Evolutionary conservation across 176 grass and related monocot species (phyloP), one percentile per base, ranked within the genome.

Genomic region (Bolboschoenus planiculmis): DNA sequence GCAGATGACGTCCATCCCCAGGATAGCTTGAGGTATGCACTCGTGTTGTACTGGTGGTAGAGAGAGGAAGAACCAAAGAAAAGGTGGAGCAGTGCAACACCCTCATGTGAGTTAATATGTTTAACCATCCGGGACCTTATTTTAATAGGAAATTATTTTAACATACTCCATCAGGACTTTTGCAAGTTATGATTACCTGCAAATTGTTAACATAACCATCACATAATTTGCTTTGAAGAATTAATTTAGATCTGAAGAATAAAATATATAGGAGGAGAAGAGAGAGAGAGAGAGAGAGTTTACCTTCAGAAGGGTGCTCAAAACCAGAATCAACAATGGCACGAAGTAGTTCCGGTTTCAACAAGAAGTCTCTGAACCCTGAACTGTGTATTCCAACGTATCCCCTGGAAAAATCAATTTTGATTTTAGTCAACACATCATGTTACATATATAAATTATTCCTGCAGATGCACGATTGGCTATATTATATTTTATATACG

Each of bases 301-400:
- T 96, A 89, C 97, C 97, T 99, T 99, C 93, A 24, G 97, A 99
- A 18, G 97, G 97, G 70, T 99, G 97, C 81, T 99, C 97, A 87
- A 99, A 99, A 14, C 97, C 97, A 56, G 91, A 99, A 86, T 99
- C 97, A 63, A 93, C 89, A 71, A 99, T 99, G 24, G 97, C 93
- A 44, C 93, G 88, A 64, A 99, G 97, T 64, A 99, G 89, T 83
- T 99, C 97, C 78, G 97, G 97, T 78, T 99, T 96, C 85, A 99
- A 92, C 24, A 96, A 86, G 86, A 99, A 99, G 78, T 99, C 97
- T 87, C 97, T 91, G 86, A 99, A 96, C 0, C 97, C 93, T 5
- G 97, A 99, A 77, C 97, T 99, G 91, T 99, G 97, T 86, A 99
- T 99, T 24, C 97, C 97, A 14, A 99, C 97, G 66, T 99, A 99